Evolutionary conservation across 2,329 filamentous ascomycete species (phyloP), one percentile per base, ranked within the genome.

Genomic region (Claviceps quebecensis): DNA sequence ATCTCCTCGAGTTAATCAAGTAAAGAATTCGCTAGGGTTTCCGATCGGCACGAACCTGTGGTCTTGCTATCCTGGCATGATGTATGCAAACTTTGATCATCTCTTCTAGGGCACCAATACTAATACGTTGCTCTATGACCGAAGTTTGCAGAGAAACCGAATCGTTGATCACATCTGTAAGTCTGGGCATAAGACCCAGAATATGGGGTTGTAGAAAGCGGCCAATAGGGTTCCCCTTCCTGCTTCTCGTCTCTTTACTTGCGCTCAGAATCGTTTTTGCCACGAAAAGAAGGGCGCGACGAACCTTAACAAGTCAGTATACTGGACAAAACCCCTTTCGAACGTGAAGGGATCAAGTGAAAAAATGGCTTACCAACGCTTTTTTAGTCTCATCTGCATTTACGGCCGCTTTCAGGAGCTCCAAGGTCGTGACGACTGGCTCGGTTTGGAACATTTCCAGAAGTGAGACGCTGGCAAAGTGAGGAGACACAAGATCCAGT

Each of bases 181-280:
- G 81, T 38, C 84, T 78, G 6, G 87, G 83, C 67, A 96, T 89
- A 50, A 97, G 81, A 5, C 89, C 91, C 6, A 98, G 76, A 37
- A 94, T 82, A 63, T 96, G 84, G 34, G 80, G 77, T 55, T 94
- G 83, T 43, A 97, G 77, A 62, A 95, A 97, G 0, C 77, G 72
- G 1, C 81, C 83, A 23, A 94, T 72, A 1, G 78, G 68, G 53
- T 84, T 80, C 2, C 64, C 64, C 52, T 73, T 76, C 56, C 74
- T 77, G 45, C 67, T 69, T 50, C 74, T 70, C 1, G 63, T 53
- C 52, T 73, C 69, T 54, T 70, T 68, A 48, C 60, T 70, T 14
- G 65, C 63, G 14, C 60, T 60, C 14, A 73, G 58, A 19, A 72
- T 64, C 57, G 70, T 69, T 8, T 57, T 58, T 19, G 68, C 68